Evolutionary conservation across 352 stramenopile genomes (phyloP).

Genomic region (Pythium insidiosum): DNA sequence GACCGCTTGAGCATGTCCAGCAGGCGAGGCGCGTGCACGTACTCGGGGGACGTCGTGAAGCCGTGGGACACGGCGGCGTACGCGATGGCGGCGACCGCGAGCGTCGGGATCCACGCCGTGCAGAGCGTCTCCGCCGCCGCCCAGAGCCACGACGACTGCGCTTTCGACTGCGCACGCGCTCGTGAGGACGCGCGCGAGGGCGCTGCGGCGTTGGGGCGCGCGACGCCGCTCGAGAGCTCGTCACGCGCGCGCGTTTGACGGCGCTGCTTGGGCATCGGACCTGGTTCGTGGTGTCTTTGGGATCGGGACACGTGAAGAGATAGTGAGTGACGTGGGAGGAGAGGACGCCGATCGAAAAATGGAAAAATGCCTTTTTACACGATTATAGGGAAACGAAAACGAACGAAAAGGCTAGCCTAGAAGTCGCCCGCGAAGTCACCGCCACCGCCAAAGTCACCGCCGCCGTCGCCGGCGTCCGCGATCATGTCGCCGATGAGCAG

Average conservation of each 20-base stretch:
- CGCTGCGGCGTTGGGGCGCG: no score
- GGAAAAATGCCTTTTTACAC: no score
- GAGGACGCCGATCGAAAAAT: no score
- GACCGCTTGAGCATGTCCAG: slow-evolving; percentile 36
- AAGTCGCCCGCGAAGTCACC: slow-evolving; percentile 15
- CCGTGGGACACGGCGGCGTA: slow-evolving; percentile 35
- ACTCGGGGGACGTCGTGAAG: slow-evolving; percentile 41
- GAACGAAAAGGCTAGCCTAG: not conserved
- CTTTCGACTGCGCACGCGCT: no score
- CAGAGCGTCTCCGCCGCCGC: not conserved
- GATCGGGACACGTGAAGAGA: no score
- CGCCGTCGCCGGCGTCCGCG: slow-evolving; percentile 8
- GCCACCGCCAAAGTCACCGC: not conserved
- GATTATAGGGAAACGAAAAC: no score
- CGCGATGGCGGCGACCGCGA: slow-evolving; percentile 30
- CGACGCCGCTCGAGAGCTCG: no score
- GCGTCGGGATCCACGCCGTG: slow-evolving; percentile 22
- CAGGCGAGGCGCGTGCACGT: slow-evolving; percentile 33
- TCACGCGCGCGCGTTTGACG: no score
- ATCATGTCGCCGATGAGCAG: slow-evolving; percentile 15
- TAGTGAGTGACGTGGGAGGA: no score
- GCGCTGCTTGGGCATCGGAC: no score
- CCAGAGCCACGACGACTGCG: slow-evolving; percentile 7
- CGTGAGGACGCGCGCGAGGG: no score
- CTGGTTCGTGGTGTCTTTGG: no score